These are phyloP conservation scores for Myriosclerotinia curreyana DNA, from an alignment of 2,329 filamentous ascomycete genomes.

Conservation along the genomic window DNA sequence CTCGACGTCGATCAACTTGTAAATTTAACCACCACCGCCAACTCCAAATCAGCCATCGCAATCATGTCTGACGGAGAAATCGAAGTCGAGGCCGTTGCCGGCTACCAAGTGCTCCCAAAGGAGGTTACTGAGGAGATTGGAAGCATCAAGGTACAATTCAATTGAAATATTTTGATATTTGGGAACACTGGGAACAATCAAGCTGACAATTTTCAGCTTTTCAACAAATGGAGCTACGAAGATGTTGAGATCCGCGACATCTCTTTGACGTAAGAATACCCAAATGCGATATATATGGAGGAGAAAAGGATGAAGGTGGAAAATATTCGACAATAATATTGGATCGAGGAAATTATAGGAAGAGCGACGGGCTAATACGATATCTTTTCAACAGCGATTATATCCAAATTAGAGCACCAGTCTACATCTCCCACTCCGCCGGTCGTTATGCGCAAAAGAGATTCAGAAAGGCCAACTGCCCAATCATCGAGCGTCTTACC, in stretches of 20 bases:
- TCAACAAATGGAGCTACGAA: slow-evolving; percentile 98
- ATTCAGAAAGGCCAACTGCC: slow-evolving; percentile 99
- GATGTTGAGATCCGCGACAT: slow-evolving; percentile 99
- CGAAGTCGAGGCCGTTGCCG: slow-evolving; percentile 77
- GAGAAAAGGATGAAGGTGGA: background rate
- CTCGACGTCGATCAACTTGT: slow-evolving; percentile 24
- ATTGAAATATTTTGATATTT: slow-evolving; percentile 22
- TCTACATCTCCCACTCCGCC: slow-evolving; percentile 98
- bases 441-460: slow-evolving; percentile 99
- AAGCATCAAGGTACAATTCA: slow-evolving; percentile 71
- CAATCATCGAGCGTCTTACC: slow-evolving; percentile 99
- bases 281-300: slow-evolving; percentile 22
- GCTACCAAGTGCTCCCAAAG: slow-evolving; percentile 85
- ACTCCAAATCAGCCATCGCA: slow-evolving; percentile 23
- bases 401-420: slow-evolving; percentile 98
- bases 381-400: slow-evolving; percentile 71
- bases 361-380: slow-evolving; percentile 22
- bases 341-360: slow-evolving; percentile 36
- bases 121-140: slow-evolving; percentile 86
- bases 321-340: slow-evolving; percentile 12
- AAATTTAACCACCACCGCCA: slow-evolving; percentile 24
- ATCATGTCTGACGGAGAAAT: slow-evolving; percentile 94
- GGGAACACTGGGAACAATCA: slow-evolving; percentile 14
- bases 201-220: slow-evolving; percentile 49
- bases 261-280: slow-evolving; percentile 87